Evolutionary conservation across 1,284 basidiomycete species (phyloP).

Genomic region (Irpex sp.): DNA sequence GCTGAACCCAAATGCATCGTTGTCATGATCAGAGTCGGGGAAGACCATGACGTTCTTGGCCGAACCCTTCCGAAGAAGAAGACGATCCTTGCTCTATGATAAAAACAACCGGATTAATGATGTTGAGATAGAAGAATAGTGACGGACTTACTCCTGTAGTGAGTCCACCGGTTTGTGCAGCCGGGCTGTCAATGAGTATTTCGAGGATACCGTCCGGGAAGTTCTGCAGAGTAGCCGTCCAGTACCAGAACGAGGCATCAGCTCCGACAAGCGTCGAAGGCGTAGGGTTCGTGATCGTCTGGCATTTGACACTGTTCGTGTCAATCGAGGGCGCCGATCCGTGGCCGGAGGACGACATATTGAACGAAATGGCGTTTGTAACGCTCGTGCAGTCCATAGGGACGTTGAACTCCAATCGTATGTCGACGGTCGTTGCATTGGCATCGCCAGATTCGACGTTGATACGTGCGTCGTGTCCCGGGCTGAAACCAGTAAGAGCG

Average conservation of each 20-base stretch:
- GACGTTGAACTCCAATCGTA: slow-evolving; percentile 76
- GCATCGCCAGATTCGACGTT: slow-evolving; percentile 41
- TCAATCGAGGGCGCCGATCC: slow-evolving; percentile 52
- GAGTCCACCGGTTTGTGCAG: slow-evolving; percentile 37
- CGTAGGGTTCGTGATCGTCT: slow-evolving; percentile 40
- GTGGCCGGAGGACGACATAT: slow-evolving; percentile 67
- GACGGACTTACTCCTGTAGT: slow-evolving; percentile 50
- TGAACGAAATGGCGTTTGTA: slow-evolving; percentile 57
- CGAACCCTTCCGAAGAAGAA: slow-evolving; percentile 77
- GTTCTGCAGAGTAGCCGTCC: slow-evolving; percentile 68
- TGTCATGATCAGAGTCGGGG: slow-evolving; percentile 76
- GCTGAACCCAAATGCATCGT: slow-evolving; percentile 54
- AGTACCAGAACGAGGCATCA: slow-evolving; percentile 61
- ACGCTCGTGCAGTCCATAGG: slow-evolving; percentile 73
- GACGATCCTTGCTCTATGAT: slow-evolving; percentile 60
- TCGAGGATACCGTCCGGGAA: slow-evolving; percentile 80
- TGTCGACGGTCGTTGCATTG: slow-evolving; percentile 61
- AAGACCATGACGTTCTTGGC: slow-evolving; percentile 79
- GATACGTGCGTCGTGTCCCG: slow-evolving; percentile 82
- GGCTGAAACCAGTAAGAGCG: slow-evolving; percentile 72
- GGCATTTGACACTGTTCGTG: slow-evolving; percentile 43
- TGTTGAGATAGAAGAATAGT: background rate
- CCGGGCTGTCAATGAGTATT: slow-evolving; percentile 63
- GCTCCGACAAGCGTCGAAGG: slow-evolving; percentile 48
- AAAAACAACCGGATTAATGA: slow-evolving; percentile 14